Conservation (phyloP, 2,329 filamentous ascomycete species). For the Botrytis medusae region DNA sequence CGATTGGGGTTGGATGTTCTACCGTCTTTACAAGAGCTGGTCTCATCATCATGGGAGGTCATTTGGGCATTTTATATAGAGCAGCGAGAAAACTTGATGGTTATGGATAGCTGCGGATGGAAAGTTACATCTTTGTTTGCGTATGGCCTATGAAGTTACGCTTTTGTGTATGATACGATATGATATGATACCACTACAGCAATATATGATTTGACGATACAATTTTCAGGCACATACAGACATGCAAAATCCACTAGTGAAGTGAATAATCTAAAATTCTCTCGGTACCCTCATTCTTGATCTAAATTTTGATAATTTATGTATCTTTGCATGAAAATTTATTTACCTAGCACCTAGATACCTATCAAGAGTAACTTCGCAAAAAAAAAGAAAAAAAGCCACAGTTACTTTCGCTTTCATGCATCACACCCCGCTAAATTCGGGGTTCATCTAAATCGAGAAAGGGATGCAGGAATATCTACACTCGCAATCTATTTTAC, state of each 20-base stretch:
- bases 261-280: background rate
- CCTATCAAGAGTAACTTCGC: background rate
- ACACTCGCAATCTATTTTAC: background rate
- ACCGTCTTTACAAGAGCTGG: background rate
- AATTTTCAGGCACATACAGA: background rate
- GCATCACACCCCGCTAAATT: background rate
- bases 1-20: background rate
- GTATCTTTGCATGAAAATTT: background rate
- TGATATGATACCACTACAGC: constrained; percentile 11
- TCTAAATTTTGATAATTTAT: background rate
- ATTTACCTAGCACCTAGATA: background rate
- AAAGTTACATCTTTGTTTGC: background rate
- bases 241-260: background rate
- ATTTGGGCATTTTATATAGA: background rate
- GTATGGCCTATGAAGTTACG: background rate
- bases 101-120: background rate
- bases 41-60: background rate
- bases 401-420: background rate
- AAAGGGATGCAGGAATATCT: background rate
- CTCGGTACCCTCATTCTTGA: background rate
- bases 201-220: background rate
- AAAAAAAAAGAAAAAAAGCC: background rate
- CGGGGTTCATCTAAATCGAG: background rate
- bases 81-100: background rate
- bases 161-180: background rate